These are phyloP conservation scores for Panaeolus cyanescens DNA, from an alignment of 768 basidiomycete genomes.

Conservation along the genomic window DNA sequence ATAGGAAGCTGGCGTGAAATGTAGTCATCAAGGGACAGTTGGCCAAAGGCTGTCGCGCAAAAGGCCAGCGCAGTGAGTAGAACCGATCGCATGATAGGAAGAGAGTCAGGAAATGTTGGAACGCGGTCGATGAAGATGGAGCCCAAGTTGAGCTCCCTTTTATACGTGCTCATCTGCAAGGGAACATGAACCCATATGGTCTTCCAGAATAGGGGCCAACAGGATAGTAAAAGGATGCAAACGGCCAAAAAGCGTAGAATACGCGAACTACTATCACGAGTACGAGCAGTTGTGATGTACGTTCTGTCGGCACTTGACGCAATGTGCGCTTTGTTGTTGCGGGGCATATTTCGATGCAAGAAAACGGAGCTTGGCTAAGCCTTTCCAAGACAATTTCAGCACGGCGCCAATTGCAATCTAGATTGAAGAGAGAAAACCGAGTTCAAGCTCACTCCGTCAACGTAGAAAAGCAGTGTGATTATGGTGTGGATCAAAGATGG, in stretches of 20 bases:
- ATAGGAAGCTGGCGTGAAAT: slow-evolving; percentile 53
- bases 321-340: not conserved
- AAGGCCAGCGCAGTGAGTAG: slow-evolving; percentile 26
- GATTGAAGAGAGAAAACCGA: not conserved
- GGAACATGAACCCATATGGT: not conserved
- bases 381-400: not conserved
- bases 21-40: slow-evolving; percentile 42
- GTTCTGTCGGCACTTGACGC: not conserved
- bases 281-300: not conserved
- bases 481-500: not conserved
- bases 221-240: not conserved
- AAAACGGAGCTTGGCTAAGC: not conserved
- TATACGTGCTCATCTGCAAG: not conserved
- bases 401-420: not conserved
- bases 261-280: not conserved
- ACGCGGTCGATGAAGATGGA: not conserved
- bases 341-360: not conserved
- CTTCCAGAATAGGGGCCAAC: not conserved
- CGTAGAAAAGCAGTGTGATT: not conserved
- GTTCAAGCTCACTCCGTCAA: not conserved
- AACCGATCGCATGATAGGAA: slow-evolving; percentile 29
- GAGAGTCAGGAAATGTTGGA: not conserved
- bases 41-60: slow-evolving; percentile 24
- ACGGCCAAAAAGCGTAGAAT: not conserved
- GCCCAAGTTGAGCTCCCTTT: not conserved